Base-by-base conservation (phyloP, 768 basidiomycete genomes). In the Polyporus arcularius region DNA sequence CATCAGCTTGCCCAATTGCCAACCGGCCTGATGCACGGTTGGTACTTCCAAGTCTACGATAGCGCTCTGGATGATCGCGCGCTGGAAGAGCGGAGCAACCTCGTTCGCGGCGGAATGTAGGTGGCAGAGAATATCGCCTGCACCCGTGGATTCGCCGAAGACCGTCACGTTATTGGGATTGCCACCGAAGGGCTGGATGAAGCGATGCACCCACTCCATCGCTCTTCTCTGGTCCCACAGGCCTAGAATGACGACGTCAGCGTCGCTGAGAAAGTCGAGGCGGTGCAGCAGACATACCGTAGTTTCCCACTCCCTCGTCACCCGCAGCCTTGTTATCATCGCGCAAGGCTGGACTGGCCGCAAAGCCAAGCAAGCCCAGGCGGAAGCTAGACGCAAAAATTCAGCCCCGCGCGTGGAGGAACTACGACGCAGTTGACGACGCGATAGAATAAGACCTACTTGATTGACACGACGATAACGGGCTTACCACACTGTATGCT, bases 261-360 rank as follows among this genome's bases (percentile, higher is more conserved):
- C 21, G 38, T 16, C 35, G 26, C 18, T n/a, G 18, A 30, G 45
- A 26, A 10, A 21, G 15, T 28, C 21, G 21, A 51, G 55, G 7
- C 62, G 15, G n/a, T 50, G 45, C 32, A 41, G 15, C 11, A 39
- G 53, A 73, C 81, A 41, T 67, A 84, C 89, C 90, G 66, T 89
- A 92, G 74, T 92, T 92, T 10, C 90, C 90, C 16, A 85, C 84
- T 16, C 90, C 90, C 56, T 84, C 80, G 42, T 90, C 87, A 28
- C 87, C 87, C 16, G 79, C 82, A 28, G 73, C 71, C 55, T 76
- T 76, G 74, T 90, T 90, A 70, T 91, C 89, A 56, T 88, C 87
- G 42, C 79, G 80, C 53, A 93, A 78, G 47, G 82, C 79, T 35
- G 80, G 78, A 60, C 83, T 84, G 7, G 86, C 87, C n/a, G 88